phyloP scores from a whole-genome alignment of 352 stramenopile species.

The Phytophthora europaea region DNA sequence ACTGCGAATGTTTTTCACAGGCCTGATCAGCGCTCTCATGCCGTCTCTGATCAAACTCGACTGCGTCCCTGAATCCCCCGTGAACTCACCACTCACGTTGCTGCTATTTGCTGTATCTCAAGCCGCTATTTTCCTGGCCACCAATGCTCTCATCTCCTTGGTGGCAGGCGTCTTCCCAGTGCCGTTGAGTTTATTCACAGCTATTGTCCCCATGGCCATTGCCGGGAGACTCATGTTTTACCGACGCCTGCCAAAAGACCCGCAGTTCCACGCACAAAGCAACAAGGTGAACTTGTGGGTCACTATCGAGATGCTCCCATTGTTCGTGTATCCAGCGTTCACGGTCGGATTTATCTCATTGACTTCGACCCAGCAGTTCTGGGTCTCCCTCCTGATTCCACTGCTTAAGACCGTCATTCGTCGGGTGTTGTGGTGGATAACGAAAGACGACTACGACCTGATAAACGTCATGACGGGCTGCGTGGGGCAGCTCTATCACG shows the following conservation, averaged over 20 bases:
- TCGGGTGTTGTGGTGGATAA: conserved; percentile 27
- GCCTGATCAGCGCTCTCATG: conserved; percentile 8
- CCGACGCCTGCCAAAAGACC: conserved; percentile 9
- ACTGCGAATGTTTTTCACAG: conserved; percentile 17
- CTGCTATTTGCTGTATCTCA: conserved; percentile 22
- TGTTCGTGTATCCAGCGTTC: conserved; percentile 44
- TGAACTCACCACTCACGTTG: conserved; percentile 10
- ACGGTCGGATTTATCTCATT: conserved; percentile 39
- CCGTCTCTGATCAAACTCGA: conserved; percentile 22
- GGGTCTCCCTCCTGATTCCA: conserved; percentile 38
- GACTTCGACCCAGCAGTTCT: conserved; percentile 20
- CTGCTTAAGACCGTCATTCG: conserved; percentile 29
- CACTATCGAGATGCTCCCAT: conserved; percentile 15
- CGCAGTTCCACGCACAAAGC: conserved; percentile 16
- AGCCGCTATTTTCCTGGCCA: conserved; percentile 20
- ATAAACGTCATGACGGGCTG: conserved; percentile 23
- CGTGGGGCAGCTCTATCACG: conserved; percentile 45
- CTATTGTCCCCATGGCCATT: conserved; percentile 21
- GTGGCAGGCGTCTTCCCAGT: conserved; percentile 40
- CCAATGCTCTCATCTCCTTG: conserved; percentile 25
- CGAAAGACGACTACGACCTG: conserved; percentile 35
- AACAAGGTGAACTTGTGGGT: conserved; percentile 20
- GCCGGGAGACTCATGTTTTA: conserved; percentile 7
- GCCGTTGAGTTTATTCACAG: conserved; percentile 34
- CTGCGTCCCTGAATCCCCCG: conserved; percentile 29